Evolutionary conservation across 2,329 filamentous ascomycete species (phyloP), one percentile per base, ranked within the genome.

Genomic region (Aspergillus cejpii): DNA sequence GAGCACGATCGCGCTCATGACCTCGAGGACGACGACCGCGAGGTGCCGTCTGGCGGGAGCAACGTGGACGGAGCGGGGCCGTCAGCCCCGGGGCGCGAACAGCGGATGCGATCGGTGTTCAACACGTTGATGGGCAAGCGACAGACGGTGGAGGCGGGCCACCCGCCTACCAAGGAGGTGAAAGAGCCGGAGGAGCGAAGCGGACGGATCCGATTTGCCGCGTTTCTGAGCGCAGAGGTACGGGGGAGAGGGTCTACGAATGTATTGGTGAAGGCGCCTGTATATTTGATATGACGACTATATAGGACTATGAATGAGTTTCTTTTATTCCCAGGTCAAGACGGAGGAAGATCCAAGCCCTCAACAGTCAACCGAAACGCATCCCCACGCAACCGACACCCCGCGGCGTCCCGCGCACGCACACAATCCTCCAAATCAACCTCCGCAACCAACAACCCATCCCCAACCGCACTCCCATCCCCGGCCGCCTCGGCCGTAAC

Each of bases 371-470:
- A 59, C 52, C 74, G 73, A 59, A 83, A 83, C 12, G 77, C 71
- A 60, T 83, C 82, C 50, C 77, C 85, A 62, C 88, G 77, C 2
- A 87, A 90, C 65, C 94, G 95, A 60, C 84, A 89, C 0, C 90
- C 90, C 2, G 81, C 87, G 28, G 87, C 81, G 70, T 95, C 90
- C 37, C 87, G 73, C 0, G 89, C 90, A 7, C 87, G 75, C 53
- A 89, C 79, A 56, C 90, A 95, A 54, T 95, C 88, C 38, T 94
- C 85, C 58, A 96, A 84, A 59, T 96, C 88, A 3, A 90, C 83
- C 52, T 92, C 86, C 0, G 79, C 75, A 26, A 78, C 78, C 41
- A 89, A 68, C 23, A 95, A 64, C 0, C 80, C 78, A 3, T 54
- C 54, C 3, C 47, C 54, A 2, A 45, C 43, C 3, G 49, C 56